A percentile compares a stretch with the other conserved stretches of the same genome.
Conservation (phyloP, 2,329 filamentous ascomycete species). For the Diaporthe velutina region DNA sequence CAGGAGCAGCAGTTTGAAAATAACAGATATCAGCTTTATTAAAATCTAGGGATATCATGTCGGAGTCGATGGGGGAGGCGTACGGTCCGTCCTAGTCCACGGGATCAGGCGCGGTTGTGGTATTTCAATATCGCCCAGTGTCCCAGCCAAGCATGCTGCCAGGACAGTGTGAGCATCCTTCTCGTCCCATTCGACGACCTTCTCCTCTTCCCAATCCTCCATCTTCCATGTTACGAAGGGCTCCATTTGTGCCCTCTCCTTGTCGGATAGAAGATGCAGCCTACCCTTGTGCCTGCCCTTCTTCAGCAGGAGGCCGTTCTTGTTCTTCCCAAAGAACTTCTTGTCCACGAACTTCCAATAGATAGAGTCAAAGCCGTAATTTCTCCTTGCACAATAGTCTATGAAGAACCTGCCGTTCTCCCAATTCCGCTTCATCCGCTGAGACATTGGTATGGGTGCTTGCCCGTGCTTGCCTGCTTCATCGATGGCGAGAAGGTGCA, state of each 20-base stretch:
- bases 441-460: neutral
- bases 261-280: constrained; percentile 10
- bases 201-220: neutral
- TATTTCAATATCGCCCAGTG: neutral
- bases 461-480: neutral
- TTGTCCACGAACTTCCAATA: constrained; percentile 32
- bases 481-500: neutral
- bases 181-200: constrained; percentile 22
- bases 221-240: constrained; percentile 15
- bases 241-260: constrained; percentile 32
- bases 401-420: constrained; percentile 9
- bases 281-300: constrained; percentile 5
- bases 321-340: constrained; percentile 23
- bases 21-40: no score
- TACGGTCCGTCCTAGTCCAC: neutral
- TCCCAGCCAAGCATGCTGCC: constrained; percentile 13
- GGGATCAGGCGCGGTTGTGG: constrained; percentile 14
- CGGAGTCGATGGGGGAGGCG: neutral
- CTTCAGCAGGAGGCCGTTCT: neutral
- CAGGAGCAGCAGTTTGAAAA: no score
- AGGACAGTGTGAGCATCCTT: constrained; percentile 1
- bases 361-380: constrained; percentile 13
- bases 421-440: constrained; percentile 23
- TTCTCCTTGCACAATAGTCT: constrained; percentile 15
- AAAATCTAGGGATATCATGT: neutral